phyloP scores from a whole-genome alignment of 1,139 yeast genomes.

The Blastobotrys persicus region DNA sequence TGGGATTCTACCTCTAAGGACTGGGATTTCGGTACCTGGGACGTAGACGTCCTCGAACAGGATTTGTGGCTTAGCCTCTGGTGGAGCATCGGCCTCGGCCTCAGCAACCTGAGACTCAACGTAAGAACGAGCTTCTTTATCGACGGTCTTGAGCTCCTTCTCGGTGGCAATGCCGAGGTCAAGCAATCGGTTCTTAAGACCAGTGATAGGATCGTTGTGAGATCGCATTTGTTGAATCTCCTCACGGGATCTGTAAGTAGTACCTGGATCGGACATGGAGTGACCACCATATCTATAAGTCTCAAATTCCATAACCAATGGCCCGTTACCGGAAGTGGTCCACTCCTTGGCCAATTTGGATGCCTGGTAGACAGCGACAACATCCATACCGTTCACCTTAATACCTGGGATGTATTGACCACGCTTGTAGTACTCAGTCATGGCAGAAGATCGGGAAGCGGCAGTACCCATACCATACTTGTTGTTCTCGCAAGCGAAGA shows the following conservation, averaged over 20 bases:
- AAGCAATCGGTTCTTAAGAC: conserved; percentile 80
- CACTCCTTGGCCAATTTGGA: conserved; percentile 96
- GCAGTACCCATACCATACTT: conserved; percentile 99
- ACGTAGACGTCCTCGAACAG: conserved; percentile 96
- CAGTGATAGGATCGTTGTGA: conserved; percentile 95
- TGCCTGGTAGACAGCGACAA: conserved; percentile 91
- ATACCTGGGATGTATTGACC: conserved; percentile 99
- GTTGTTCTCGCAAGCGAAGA: conserved; percentile 97
- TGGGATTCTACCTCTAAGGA: conserved; percentile 93
- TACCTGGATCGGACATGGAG: conserved; percentile 99
- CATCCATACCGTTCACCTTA: conserved; percentile 98
- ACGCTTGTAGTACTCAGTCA: conserved; percentile 96
- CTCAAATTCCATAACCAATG: conserved; percentile 92
- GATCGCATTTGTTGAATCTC: conserved; percentile 99
- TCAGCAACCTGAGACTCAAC: conserved; percentile 92
- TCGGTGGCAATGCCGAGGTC: conserved; percentile 86
- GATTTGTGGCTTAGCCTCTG: conserved; percentile 92
- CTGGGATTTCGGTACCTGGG: conserved; percentile 89
- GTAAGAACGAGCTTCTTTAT: conserved; percentile 91
- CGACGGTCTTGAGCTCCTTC: conserved; percentile 89
- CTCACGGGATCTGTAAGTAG: conserved; percentile 99
- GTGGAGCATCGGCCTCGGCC: conserved; percentile 93
- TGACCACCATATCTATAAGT: conserved; percentile 99
- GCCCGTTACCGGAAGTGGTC: conserved; percentile 92
- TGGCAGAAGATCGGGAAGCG: conserved; percentile 93